phyloP scores from a whole-genome alignment of 2,329 filamentous ascomycete species.

The Diaporthe ilicicola region DNA sequence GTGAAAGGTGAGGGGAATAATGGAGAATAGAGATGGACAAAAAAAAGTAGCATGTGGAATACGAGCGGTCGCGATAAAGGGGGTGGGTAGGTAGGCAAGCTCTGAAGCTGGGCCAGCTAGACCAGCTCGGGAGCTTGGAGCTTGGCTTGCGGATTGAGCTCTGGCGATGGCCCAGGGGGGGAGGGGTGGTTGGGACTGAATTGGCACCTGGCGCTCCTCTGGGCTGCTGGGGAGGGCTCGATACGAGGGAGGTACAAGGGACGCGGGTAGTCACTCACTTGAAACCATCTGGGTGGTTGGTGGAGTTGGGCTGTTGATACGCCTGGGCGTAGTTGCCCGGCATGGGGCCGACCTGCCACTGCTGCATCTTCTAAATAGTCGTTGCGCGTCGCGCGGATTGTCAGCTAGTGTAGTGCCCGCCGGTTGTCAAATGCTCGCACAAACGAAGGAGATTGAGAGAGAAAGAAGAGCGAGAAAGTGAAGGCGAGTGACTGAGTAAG shows the following conservation, averaged over 20 bases:
- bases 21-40: neutral
- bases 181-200: conserved; percentile 17
- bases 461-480: neutral
- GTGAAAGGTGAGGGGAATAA: neutral
- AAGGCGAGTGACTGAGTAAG: neutral
- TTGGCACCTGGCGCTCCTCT: neutral
- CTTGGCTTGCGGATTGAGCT: conserved; percentile 1
- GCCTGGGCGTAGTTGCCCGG: conserved; percentile 19
- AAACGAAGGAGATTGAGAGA: neutral
- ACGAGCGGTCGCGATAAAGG: conserved; percentile 32
- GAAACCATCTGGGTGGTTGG: conserved; percentile 63
- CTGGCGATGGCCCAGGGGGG: neutral
- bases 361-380: conserved; percentile 62
- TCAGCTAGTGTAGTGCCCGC: neutral
- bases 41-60: conserved; percentile 32
- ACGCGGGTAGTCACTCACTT: conserved; percentile 61
- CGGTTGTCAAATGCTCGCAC: neutral
- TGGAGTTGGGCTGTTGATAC: conserved; percentile 56
- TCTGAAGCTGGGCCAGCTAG: neutral
- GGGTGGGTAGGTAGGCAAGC: conserved; percentile 2
- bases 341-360: conserved; percentile 69
- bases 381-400: conserved; percentile 34
- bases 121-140: neutral
- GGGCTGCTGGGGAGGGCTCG: conserved; percentile 20
- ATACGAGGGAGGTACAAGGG: conserved; percentile 42